These are phyloP conservation scores for Solanum virginianum DNA, from an alignment of 257 asterid species.

Conservation along the genomic window DNA sequence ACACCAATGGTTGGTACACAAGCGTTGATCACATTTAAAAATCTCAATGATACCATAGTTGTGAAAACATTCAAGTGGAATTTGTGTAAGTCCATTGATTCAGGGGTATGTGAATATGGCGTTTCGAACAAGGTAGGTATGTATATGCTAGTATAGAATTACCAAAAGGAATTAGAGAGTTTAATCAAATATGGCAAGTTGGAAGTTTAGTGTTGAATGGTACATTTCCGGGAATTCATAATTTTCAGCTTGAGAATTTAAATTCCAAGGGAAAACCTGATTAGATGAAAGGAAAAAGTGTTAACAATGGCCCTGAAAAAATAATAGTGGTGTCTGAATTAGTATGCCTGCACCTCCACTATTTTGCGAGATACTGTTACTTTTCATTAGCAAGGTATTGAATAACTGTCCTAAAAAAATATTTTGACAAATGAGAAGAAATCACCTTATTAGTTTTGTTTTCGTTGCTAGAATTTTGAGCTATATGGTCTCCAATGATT, in stretches of 20 bases:
- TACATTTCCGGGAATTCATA: conserved; percentile 35
- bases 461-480: neutral
- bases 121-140: conserved; percentile 16
- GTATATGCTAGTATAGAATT: conserved; percentile 35
- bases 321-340: neutral
- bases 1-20: conserved; percentile 62
- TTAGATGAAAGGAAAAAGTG: conserved; percentile 40
- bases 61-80: conserved; percentile 37
- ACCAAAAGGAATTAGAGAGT: conserved; percentile 24
- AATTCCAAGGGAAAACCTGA: conserved; percentile 23
- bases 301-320: neutral
- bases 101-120: neutral
- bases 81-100: conserved; percentile 14
- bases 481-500: neutral
- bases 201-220: conserved; percentile 29
- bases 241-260: conserved; percentile 26
- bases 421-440: neutral
- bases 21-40: conserved; percentile 37
- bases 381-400: neutral
- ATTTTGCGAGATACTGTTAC: neutral
- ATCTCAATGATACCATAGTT: conserved; percentile 22
- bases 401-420: neutral
- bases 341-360: fast-evolving
- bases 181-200: conserved; percentile 77
- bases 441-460: neutral